A percentile compares a stretch with the other conserved stretches of the same genome.
Conservation (phyloP, 164 flowering plant species). For the Nymphaea colorata region DNA sequence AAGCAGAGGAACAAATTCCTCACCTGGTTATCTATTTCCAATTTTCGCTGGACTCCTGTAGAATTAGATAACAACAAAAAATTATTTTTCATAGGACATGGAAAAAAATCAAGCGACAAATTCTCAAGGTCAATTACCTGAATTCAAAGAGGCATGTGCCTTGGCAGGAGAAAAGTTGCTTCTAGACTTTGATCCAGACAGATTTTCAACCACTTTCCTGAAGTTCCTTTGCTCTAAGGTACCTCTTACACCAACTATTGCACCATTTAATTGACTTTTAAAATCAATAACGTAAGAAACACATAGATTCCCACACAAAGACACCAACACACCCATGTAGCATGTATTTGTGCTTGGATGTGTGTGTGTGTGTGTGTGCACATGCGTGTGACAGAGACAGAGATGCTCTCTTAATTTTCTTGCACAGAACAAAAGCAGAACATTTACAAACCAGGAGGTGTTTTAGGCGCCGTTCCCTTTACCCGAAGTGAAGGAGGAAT, state of each 20-base stretch:
- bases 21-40: constrained; percentile 60
- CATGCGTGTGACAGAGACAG: background rate
- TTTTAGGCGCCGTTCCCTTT: constrained; percentile 37
- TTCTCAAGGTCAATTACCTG: constrained; percentile 23
- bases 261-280: background rate
- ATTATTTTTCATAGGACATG: background rate
- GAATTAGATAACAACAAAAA: constrained; percentile 4
- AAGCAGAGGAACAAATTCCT: background rate
- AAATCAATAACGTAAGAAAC: too few relatives aligned
- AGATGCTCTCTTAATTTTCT: background rate
- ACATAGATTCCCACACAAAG: too few relatives aligned
- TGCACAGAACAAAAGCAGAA: background rate
- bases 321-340: too few relatives aligned
- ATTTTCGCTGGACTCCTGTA: constrained; percentile 71
- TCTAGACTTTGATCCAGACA: constrained; percentile 29
- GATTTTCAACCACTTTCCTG: constrained; percentile 32
- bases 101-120: background rate
- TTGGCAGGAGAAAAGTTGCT: constrained; percentile 33
- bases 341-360: too few relatives aligned
- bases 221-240: constrained; percentile 18
- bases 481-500: constrained; percentile 86
- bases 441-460: constrained; percentile 33
- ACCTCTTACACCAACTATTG: constrained; percentile 5
- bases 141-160: constrained; percentile 21
- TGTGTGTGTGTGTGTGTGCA: background rate